phyloP scores from a whole-genome alignment of 2,329 filamentous ascomycete genomes.

The Periconia sp. region DNA sequence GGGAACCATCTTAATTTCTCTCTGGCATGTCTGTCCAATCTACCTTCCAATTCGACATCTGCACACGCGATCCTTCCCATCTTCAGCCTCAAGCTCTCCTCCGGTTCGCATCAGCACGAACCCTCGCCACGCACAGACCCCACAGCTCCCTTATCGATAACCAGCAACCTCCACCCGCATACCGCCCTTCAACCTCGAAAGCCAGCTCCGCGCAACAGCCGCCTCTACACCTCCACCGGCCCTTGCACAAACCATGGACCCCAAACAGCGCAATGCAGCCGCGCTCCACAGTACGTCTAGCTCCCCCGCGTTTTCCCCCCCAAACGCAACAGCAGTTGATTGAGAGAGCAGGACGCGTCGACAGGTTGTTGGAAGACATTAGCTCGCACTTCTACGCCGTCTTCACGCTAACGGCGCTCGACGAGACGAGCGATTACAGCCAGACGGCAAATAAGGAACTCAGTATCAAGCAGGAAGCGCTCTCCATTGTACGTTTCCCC shows the following conservation, averaged over 20 bases:
- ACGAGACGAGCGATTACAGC: conserved; percentile 10
- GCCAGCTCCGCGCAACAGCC: too few relatives aligned
- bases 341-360: conserved; percentile 6
- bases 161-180: neutral
- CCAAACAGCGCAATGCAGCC: conserved; percentile 50
- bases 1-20: too few relatives aligned
- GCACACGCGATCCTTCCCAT: neutral
- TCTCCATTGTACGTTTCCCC: conserved; percentile 7
- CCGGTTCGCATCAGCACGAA: neutral
- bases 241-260: conserved; percentile 43
- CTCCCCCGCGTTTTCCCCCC: too few relatives aligned
- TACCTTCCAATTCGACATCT: too few relatives aligned
- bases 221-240: too few relatives aligned
- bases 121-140: conserved; percentile 7
- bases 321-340: neutral
- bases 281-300: conserved; percentile 43
- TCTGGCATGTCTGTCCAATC: too few relatives aligned
- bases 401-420: conserved; percentile 2
- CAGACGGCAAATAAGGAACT: conserved; percentile 11
- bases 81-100: conserved; percentile 1
- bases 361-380: conserved; percentile 7
- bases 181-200: neutral
- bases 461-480: conserved; percentile 9
- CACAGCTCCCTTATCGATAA: conserved; percentile 7
- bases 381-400: conserved; percentile 9